Evolutionary conservation across 345 rosid genomes (phyloP).

Genomic region (Moricandia moricandioides): DNA sequence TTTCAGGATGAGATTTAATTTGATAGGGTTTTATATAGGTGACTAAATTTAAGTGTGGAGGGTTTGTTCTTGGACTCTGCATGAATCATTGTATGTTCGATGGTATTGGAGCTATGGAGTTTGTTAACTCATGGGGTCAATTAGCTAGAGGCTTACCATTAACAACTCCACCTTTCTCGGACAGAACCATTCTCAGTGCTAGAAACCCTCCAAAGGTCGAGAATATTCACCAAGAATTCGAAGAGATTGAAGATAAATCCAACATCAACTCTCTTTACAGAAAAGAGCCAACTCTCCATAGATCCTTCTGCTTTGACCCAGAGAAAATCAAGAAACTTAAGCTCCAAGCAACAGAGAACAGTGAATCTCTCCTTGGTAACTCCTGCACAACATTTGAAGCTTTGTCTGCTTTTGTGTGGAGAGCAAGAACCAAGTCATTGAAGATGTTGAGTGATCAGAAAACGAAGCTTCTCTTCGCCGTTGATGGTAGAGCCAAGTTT

Average conservation of each 20-base stretch:
- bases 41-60: conserved; percentile 75
- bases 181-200: conserved; percentile 54
- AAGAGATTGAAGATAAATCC: conserved; percentile 60
- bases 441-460: conserved; percentile 56
- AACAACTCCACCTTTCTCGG: conserved; percentile 53
- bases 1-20: not conserved
- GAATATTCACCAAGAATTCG: conserved; percentile 62
- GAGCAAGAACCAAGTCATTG: conserved; percentile 71
- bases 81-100: conserved; percentile 86
- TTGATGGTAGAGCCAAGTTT: conserved; percentile 82
- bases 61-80: conserved; percentile 71
- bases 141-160: conserved; percentile 66
- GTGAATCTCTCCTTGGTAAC: conserved; percentile 38
- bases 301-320: conserved; percentile 69
- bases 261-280: conserved; percentile 46
- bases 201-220: conserved; percentile 57
- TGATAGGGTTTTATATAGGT: conserved; percentile 42
- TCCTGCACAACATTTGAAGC: conserved; percentile 74
- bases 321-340: conserved; percentile 70
- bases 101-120: conserved; percentile 88
- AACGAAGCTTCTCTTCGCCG: conserved; percentile 85
- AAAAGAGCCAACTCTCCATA: conserved; percentile 51
- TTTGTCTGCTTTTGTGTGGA: conserved; percentile 87
- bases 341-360: conserved; percentile 50
- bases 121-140: conserved; percentile 83